These are phyloP conservation scores for Escovopsis weberi DNA, from an alignment of 2,329 filamentous ascomycete genomes.

Conservation along the genomic window DNA sequence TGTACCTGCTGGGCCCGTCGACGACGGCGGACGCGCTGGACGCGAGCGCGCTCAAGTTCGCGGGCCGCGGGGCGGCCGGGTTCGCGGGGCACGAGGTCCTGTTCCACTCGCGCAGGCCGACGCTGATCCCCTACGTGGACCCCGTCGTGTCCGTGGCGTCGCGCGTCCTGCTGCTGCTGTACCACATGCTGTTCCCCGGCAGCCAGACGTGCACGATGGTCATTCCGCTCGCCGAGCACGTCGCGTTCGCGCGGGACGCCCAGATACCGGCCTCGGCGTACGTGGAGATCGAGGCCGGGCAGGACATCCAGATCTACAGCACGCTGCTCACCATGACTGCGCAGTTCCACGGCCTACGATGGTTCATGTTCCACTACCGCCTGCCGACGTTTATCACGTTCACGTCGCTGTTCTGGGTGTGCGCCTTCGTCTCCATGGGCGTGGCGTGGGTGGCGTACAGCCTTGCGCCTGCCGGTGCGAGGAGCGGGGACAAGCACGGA, in stretches of 20 bases:
- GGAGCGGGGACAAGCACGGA: constrained; percentile 4
- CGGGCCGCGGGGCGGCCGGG: constrained; percentile 11
- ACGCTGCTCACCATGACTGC: constrained; percentile 57
- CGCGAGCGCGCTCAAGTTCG: constrained; percentile 15
- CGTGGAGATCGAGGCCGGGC: constrained; percentile 54
- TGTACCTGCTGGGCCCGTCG: constrained; percentile 46
- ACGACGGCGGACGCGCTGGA: constrained; percentile 8
- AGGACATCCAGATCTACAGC: constrained; percentile 62
- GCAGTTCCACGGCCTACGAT: constrained; percentile 59
- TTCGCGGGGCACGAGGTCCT: constrained; percentile 29
- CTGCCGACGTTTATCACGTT: constrained; percentile 54
- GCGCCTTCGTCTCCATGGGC: constrained; percentile 53
- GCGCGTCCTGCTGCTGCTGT: constrained; percentile 48
- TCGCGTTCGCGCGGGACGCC: constrained; percentile 42
- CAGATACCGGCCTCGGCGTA: constrained; percentile 31
- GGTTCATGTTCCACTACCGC: constrained; percentile 77
- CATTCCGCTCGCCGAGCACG: constrained; percentile 58
- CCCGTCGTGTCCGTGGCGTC: constrained; percentile 48
- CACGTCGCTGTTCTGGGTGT: constrained; percentile 59
- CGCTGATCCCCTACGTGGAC: constrained; percentile 67
- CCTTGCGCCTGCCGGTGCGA: constrained; percentile 16
- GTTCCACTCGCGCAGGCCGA: constrained; percentile 55
- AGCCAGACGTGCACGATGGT: constrained; percentile 48
- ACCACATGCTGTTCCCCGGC: constrained; percentile 53
- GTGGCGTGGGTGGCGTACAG: constrained; percentile 47